Conservation (phyloP, 441 rosid genomes). For the Syzygium syzygioides region DNA sequence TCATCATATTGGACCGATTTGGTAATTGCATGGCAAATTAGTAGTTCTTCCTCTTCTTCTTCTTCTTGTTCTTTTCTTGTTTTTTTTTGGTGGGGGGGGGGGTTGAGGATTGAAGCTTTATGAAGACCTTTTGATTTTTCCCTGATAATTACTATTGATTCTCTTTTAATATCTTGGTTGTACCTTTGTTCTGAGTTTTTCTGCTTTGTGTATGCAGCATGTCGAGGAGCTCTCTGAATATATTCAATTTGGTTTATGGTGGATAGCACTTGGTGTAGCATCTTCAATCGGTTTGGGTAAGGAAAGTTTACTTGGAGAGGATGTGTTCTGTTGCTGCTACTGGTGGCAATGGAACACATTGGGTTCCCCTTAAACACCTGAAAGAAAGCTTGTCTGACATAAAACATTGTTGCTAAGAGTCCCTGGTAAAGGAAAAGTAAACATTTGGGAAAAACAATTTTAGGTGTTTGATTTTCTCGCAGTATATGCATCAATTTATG, state of each 20-base stretch:
- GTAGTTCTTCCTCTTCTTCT: neutral
- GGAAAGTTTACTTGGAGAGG: neutral
- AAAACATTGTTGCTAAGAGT: neutral
- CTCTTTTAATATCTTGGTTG: neutral
- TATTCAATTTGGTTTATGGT: constrained; percentile 9
- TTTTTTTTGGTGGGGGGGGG: fast-evolving
- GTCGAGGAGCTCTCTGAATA: constrained; percentile 10
- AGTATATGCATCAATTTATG: neutral
- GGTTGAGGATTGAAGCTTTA: neutral
- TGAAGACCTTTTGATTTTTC: neutral
- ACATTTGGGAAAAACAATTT: neutral
- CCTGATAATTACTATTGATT: neutral
- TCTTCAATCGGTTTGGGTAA: constrained; percentile 16
- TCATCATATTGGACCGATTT: neutral
- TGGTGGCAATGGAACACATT: neutral
- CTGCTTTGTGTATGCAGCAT: neutral
- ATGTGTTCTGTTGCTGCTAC: neutral
- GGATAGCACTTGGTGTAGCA: constrained; percentile 16
- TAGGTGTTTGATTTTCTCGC: neutral
- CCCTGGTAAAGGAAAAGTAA: neutral
- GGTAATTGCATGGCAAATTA: neutral
- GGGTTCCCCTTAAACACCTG: neutral
- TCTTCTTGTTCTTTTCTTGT: neutral
- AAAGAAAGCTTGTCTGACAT: neutral
- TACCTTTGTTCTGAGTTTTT: neutral